Conservation (phyloP, 345 rosid species). For the Citrus australasica region DNA sequence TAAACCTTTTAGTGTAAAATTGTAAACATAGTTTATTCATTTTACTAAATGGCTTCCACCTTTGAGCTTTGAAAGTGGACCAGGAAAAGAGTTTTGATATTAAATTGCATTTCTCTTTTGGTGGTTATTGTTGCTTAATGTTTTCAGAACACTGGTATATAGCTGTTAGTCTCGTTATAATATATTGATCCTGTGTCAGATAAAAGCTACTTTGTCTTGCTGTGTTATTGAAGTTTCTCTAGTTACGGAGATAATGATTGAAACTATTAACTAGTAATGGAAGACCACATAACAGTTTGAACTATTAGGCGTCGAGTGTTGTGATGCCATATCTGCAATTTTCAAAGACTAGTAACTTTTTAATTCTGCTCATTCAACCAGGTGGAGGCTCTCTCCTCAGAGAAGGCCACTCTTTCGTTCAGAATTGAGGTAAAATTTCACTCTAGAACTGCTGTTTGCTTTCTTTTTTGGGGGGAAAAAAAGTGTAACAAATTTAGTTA, state of each 20-base stretch:
- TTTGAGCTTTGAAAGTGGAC: background rate
- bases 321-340: background rate
- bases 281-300: too few relatives aligned
- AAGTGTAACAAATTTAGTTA: background rate
- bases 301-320: background rate
- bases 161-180: background rate
- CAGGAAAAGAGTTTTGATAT: background rate
- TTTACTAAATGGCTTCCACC: background rate
- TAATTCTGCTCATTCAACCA: constrained; percentile 22
- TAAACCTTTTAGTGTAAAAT: background rate
- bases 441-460: background rate
- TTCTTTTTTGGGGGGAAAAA: background rate
- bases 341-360: background rate
- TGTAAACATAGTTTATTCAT: background rate
- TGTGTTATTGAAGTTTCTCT: background rate
- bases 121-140: background rate
- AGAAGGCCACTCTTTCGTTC: constrained; percentile 76
- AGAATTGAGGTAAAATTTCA: constrained; percentile 72
- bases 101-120: background rate
- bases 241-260: background rate
- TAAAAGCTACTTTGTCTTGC: background rate
- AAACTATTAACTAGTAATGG: background rate
- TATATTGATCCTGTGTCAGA: background rate
- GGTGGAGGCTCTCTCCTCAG: constrained; percentile 92
- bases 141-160: background rate